Percentiles rank a stretch among this genome's conserved stretches.
phyloP scores from a whole-genome alignment of 441 rosid species.

The Sinapis alba region DNA sequence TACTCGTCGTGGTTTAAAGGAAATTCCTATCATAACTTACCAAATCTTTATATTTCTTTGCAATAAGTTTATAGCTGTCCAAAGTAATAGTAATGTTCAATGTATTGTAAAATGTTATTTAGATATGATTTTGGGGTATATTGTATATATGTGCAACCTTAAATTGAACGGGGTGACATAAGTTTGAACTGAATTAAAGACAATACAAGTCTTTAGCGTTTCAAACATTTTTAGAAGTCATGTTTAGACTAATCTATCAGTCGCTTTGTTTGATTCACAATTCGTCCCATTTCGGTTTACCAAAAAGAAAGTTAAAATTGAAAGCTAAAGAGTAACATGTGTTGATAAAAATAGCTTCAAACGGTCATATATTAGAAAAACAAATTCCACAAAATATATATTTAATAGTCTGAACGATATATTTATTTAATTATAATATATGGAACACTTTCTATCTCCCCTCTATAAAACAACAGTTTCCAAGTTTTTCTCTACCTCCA shows the following conservation, averaged over 20 bases:
- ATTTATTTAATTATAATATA: not conserved
- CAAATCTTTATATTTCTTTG: not conserved
- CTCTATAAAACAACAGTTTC: conserved; percentile 4
- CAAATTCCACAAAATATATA: not conserved
- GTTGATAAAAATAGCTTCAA: not conserved
- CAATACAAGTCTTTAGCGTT: conserved; percentile 12
- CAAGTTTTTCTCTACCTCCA: not conserved
- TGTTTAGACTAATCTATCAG: not conserved
- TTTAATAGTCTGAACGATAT: not conserved
- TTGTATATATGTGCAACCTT: not conserved
- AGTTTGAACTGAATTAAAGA: not conserved
- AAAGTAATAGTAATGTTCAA: not conserved
- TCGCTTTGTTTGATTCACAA: not conserved
- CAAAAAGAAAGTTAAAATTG: not conserved
- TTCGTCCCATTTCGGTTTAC: not conserved
- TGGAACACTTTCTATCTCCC: not conserved
- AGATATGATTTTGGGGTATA: not conserved
- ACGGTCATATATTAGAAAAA: conserved; percentile 10
- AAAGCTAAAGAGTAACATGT: not conserved
- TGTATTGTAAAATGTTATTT: not conserved
- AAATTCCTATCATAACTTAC: not conserved
- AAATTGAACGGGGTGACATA: not conserved
- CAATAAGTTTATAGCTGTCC: not conserved
- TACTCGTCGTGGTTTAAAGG: not conserved
- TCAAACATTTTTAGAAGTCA: conserved; percentile 7